These are phyloP conservation scores for Magnusiomyces paraingens DNA, from an alignment of 1,139 yeast genomes.

Conservation along the genomic window DNA sequence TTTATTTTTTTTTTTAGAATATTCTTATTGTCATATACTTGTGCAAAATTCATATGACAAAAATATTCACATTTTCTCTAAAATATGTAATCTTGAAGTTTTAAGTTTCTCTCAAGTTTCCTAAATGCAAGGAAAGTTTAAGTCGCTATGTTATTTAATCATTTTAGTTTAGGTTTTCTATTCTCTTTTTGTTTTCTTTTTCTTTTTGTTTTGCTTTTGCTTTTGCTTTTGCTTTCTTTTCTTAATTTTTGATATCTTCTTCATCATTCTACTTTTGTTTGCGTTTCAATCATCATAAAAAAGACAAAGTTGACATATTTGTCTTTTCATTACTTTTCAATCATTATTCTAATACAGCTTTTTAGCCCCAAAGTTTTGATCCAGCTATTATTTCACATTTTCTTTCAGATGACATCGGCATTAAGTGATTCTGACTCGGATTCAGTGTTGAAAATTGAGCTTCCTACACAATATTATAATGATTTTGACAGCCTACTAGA, in stretches of 20 bases:
- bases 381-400: not conserved
- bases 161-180: not conserved
- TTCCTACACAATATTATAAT: not conserved
- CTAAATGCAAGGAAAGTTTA: too few species aligned
- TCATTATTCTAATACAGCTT: constrained; percentile 49
- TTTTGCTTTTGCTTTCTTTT: too few species aligned
- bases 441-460: not conserved
- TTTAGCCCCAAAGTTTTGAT: constrained; percentile 49
- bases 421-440: too few species aligned
- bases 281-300: too few species aligned
- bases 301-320: not conserved
- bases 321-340: constrained; percentile 28
- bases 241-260: too few species aligned
- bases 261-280: too few species aligned
- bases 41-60: not conserved
- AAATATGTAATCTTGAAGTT: not conserved
- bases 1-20: not conserved
- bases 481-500: not conserved
- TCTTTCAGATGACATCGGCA: not conserved
- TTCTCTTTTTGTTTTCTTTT: not conserved
- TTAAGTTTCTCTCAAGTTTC: too few species aligned
- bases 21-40: not conserved
- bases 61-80: not conserved
- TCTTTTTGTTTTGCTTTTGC: not conserved
- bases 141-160: not conserved